phyloP scores from a whole-genome alignment of 2,329 filamentous ascomycete genomes.

The Cytospora piceicola region DNA sequence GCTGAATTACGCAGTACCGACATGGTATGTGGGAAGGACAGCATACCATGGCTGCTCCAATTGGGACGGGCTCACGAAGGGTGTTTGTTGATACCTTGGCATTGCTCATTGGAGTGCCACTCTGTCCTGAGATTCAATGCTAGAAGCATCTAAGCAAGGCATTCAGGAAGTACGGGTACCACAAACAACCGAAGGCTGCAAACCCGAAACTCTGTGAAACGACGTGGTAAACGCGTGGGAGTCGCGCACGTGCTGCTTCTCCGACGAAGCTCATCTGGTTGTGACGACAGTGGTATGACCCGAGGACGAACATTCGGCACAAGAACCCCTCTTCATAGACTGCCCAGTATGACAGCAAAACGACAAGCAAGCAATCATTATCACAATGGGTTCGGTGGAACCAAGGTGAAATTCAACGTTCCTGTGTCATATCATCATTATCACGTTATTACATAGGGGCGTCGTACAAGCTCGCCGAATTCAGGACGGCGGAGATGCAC shows the following conservation, averaged over 20 bases:
- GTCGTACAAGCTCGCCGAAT: not conserved
- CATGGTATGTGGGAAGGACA: not conserved
- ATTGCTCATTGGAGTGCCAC: not conserved
- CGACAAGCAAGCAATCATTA: not conserved
- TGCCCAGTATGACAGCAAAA: not conserved
- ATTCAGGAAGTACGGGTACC: not conserved
- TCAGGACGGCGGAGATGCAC: not conserved
- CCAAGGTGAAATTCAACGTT: not conserved
- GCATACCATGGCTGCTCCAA: not conserved
- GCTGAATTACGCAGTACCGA: not conserved
- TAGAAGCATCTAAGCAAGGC: not conserved
- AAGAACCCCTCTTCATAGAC: not conserved
- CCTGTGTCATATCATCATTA: not conserved
- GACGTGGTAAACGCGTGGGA: not conserved
- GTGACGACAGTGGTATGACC: not conserved
- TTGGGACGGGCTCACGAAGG: not conserved
- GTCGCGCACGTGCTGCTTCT: too few relatives aligned
- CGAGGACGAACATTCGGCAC: not conserved
- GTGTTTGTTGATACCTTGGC: not conserved
- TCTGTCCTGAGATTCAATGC: not conserved
- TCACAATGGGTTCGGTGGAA: not conserved
- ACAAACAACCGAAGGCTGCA: not conserved
- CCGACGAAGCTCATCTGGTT: not conserved
- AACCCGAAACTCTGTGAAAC: not conserved
- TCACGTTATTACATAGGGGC: not conserved